phyloP scores from a whole-genome alignment of 257 asterid species.

The Solanum paucissectum region DNA sequence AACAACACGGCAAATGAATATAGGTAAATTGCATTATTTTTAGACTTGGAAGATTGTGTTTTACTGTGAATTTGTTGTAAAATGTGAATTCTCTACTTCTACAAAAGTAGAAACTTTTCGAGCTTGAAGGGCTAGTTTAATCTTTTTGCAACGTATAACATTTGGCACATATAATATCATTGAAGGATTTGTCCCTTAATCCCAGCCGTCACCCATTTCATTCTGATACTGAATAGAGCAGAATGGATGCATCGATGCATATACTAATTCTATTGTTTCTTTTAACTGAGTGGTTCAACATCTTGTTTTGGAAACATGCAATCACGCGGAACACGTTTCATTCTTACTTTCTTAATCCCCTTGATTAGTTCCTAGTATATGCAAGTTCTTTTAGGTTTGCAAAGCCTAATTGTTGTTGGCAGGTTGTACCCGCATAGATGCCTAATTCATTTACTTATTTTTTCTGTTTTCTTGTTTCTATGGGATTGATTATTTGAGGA shows the following conservation, averaged over 20 bases:
- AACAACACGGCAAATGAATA: constrained; percentile 57
- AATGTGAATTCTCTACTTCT: neutral
- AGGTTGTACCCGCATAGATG: neutral
- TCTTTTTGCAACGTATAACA: neutral
- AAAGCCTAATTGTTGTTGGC: neutral
- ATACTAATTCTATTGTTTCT: neutral
- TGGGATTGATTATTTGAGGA: neutral
- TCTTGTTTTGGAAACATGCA: neutral
- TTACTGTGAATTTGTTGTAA: neutral
- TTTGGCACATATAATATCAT: neutral
- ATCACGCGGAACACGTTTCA: neutral
- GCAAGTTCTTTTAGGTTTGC: neutral
- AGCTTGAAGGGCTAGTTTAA: neutral
- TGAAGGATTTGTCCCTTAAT: neutral
- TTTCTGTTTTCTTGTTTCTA: neutral
- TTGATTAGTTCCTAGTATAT: neutral
- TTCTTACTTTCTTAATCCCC: neutral
- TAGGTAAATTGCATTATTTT: constrained; percentile 22
- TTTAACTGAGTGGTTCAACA: neutral
- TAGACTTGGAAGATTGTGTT: neutral
- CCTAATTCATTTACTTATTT: neutral
- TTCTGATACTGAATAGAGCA: neutral
- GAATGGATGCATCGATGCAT: neutral
- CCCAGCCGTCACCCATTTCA: neutral
- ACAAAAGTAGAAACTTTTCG: neutral